phyloP scores from a whole-genome alignment of 306 rosid genomes.

The Cicer pinnatifidum region DNA sequence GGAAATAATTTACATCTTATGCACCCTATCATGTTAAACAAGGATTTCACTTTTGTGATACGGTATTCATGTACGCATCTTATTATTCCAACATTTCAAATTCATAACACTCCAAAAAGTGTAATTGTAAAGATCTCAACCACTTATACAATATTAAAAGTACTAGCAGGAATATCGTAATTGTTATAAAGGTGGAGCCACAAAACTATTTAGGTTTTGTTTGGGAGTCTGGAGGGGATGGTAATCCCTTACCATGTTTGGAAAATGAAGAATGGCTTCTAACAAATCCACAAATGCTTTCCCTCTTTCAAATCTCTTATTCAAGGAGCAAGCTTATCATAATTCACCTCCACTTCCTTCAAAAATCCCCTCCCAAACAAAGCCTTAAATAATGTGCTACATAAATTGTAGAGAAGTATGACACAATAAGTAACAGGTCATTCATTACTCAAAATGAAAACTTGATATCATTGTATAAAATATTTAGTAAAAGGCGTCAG shows the following conservation, averaged over 20 bases:
- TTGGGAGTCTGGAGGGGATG: no score
- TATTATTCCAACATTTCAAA: conserved; percentile 3
- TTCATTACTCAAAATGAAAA: not conserved
- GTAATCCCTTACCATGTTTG: no score
- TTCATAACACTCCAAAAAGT: not conserved
- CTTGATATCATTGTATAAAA: conserved; percentile 12
- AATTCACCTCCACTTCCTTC: no score
- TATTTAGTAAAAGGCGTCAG: not conserved
- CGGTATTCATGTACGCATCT: not conserved
- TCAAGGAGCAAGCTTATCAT: no score
- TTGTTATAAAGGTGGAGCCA: not conserved
- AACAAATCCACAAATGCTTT: no score
- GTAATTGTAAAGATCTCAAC: conserved; percentile 25
- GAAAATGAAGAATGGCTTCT: no score
- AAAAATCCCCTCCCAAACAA: no score
- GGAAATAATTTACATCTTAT: conserved; percentile 31
- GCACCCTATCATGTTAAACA: conserved; percentile 22
- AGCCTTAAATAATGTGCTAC: not conserved
- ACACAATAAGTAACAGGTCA: not conserved
- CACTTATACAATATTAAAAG: conserved; percentile 9
- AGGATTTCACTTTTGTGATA: conserved; percentile 14
- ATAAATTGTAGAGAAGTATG: conserved; percentile 2
- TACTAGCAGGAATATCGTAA: conserved; percentile 8
- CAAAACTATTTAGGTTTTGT: not conserved
- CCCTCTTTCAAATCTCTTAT: no score